A percentile compares a stretch with the other conserved stretches of the same genome.
Conservation (phyloP, 2,329 filamentous ascomycete genomes). For the Purpureocillium lavendulum region DNA sequence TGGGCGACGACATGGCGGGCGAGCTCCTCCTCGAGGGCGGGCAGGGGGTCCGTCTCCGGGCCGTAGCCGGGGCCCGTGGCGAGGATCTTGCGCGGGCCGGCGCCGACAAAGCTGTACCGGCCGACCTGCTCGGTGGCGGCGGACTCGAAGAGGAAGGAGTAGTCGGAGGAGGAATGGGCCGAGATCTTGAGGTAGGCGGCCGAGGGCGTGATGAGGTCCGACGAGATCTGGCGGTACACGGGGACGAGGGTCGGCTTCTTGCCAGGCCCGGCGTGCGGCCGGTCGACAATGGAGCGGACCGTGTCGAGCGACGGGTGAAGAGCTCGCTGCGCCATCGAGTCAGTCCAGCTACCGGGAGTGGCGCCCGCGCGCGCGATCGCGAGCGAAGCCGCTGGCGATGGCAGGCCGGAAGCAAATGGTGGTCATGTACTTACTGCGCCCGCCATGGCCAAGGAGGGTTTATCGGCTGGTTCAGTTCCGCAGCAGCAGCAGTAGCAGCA, state of each 20-base stretch:
- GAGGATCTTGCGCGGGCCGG: conserved; percentile 69
- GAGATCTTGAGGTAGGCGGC: conserved; percentile 90
- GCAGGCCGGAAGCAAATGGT: background rate
- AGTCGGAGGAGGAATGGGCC: conserved; percentile 55
- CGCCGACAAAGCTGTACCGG: conserved; percentile 90
- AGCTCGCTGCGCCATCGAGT: conserved; percentile 21
- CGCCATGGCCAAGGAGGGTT: conserved; percentile 14
- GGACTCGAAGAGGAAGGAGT: conserved; percentile 93
- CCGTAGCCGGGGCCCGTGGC: conserved; percentile 85
- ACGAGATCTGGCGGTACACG: conserved; percentile 74
- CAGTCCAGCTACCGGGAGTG: too few species aligned
- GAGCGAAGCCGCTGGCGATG: background rate
- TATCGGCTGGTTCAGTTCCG: too few species aligned
- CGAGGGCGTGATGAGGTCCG: conserved; percentile 91
- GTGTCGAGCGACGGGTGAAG: conserved; percentile 38
- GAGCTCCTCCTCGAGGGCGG: conserved; percentile 73
- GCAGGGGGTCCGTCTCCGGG: conserved; percentile 74
- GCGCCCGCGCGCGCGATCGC: too few species aligned
- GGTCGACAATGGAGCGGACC: conserved; percentile 33
- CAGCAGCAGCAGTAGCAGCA: too few species aligned
- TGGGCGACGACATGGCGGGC: conserved; percentile 70
- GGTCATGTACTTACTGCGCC: conserved; percentile 19
- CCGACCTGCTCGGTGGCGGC: conserved; percentile 90
- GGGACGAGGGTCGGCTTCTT: conserved; percentile 64
- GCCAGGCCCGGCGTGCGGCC: conserved; percentile 17